Evolutionary conservation across 1,284 basidiomycete species (phyloP).

Genomic region (Farysia itapuensis): DNA sequence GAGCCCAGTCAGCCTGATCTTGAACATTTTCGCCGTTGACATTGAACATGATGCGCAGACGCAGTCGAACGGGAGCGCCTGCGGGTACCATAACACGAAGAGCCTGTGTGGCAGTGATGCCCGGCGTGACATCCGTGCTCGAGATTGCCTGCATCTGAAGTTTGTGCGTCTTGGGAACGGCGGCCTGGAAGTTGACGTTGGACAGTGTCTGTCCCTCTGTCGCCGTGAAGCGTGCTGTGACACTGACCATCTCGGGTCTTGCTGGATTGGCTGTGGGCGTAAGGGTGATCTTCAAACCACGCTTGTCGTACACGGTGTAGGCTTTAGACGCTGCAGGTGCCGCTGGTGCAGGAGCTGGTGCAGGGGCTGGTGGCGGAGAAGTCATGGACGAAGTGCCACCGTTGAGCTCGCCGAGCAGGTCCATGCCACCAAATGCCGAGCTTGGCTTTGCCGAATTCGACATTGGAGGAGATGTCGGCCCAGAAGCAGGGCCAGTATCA

Average conservation of each 20-base stretch:
- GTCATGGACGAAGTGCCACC: constrained; percentile 7
- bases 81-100: constrained; percentile 85
- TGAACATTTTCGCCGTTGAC: constrained; percentile 69
- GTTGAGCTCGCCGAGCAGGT: constrained; percentile 53
- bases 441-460: constrained; percentile 1
- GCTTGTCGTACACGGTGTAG: constrained; percentile 88
- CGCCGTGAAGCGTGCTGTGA: constrained; percentile 81
- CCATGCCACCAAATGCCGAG: constrained; percentile 17
- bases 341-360: constrained; percentile 17
- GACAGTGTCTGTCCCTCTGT: constrained; percentile 64
- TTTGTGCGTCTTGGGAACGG: constrained; percentile 97
- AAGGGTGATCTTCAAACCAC: constrained; percentile 83
- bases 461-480: constrained; percentile 9
- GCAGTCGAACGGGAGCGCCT: constrained; percentile 78
- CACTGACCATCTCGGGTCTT: constrained; percentile 83
- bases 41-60: constrained; percentile 79
- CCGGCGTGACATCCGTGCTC: constrained; percentile 75
- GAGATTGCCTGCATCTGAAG: constrained; percentile 98
- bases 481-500: constrained; percentile 37
- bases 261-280: constrained; percentile 78
- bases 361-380: constrained; percentile 60
- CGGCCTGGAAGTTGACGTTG: constrained; percentile 89
- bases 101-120: constrained; percentile 86
- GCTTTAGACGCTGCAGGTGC: constrained; percentile 63
- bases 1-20: constrained; percentile 82